These are phyloP conservation scores for Leishmania aethiopica DNA, from an alignment of 208 protist species.

Conservation along the genomic window DNA sequence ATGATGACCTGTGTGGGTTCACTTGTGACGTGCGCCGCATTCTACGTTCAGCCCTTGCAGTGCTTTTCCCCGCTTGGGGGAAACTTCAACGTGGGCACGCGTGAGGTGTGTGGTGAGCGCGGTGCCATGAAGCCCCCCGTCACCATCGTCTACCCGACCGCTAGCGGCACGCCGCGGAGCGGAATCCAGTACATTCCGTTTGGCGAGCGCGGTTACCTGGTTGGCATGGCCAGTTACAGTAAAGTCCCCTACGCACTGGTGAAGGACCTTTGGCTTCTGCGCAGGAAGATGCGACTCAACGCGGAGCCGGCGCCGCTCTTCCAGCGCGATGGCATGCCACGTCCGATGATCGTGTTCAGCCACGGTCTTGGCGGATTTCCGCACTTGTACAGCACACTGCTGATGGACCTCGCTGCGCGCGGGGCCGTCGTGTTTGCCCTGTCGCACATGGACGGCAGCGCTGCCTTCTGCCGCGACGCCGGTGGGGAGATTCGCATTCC, in stretches of 20 bases:
- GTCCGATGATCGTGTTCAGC: slow-evolving; percentile 74
- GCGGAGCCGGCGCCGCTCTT: slow-evolving; percentile 44
- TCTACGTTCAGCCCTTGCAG: slow-evolving; percentile 48
- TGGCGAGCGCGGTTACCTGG: slow-evolving; percentile 54
- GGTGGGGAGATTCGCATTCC: slow-evolving; percentile 25
- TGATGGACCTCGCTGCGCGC: slow-evolving; percentile 71
- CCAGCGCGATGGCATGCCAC: slow-evolving; percentile 30
- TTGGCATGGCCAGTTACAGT: slow-evolving; percentile 56
- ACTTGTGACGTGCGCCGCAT: slow-evolving; percentile 21
- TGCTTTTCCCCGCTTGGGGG: slow-evolving; percentile 57
- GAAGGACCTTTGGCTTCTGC: slow-evolving; percentile 46
- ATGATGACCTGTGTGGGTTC: slow-evolving; percentile 15
- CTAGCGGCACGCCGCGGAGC: neutral
- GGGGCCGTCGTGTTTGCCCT: slow-evolving; percentile 72
- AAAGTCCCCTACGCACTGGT: slow-evolving; percentile 58
- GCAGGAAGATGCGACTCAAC: slow-evolving; percentile 21
- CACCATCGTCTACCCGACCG: slow-evolving; percentile 72
- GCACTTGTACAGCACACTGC: slow-evolving; percentile 66
- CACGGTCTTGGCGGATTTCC: slow-evolving; percentile 78
- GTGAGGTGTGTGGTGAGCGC: slow-evolving; percentile 34
- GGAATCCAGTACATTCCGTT: slow-evolving; percentile 62
- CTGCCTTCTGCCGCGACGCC: slow-evolving; percentile 72
- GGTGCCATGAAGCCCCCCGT: slow-evolving; percentile 51
- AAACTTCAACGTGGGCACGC: slow-evolving; percentile 46
- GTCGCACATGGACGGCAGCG: slow-evolving; percentile 82